A percentile compares a stretch with the other conserved stretches of the same genome.
Evolutionary conservation across 2,329 filamentous ascomycete species (phyloP).

Genomic region (Colletotrichum orbiculare): DNA sequence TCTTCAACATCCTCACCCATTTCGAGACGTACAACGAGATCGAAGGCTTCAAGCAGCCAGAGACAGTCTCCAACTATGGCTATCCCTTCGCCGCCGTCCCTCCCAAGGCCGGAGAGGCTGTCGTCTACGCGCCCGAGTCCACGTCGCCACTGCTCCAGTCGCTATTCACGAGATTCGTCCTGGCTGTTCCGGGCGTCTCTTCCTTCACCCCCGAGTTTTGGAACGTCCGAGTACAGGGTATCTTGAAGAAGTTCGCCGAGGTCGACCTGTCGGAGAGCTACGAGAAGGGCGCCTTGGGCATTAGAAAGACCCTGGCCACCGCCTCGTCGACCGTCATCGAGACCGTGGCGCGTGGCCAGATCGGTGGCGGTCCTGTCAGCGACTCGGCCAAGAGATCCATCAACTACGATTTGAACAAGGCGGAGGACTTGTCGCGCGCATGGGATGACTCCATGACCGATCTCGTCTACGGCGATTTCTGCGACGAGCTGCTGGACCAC

Average conservation of each 20-base stretch:
- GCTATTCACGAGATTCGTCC: slow-evolving; percentile 72
- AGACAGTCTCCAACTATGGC: slow-evolving; percentile 74
- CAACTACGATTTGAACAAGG: slow-evolving; percentile 68
- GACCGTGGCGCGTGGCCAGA: slow-evolving; percentile 72
- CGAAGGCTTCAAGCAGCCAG: slow-evolving; percentile 74
- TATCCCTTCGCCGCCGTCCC: slow-evolving; percentile 67
- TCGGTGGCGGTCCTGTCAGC: slow-evolving; percentile 66
- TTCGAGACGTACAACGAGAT: slow-evolving; percentile 75
- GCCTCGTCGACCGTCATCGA: slow-evolving; percentile 77
- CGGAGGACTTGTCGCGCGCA: slow-evolving; percentile 69
- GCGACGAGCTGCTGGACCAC: slow-evolving; percentile 73
- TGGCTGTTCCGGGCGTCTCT: slow-evolving; percentile 74
- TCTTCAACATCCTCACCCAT: slow-evolving; percentile 71
- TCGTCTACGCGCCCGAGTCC: slow-evolving; percentile 49
- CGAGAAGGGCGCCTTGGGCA: slow-evolving; percentile 80
- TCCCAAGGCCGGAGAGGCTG: background rate
- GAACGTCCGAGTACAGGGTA: slow-evolving; percentile 67
- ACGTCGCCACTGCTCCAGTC: slow-evolving; percentile 75
- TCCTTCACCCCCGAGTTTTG: slow-evolving; percentile 74
- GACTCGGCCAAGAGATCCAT: slow-evolving; percentile 34
- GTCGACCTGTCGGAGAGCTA: slow-evolving; percentile 84
- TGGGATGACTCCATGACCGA: slow-evolving; percentile 76
- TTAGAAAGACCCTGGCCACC: slow-evolving; percentile 79
- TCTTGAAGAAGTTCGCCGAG: slow-evolving; percentile 71
- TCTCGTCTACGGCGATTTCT: slow-evolving; percentile 74